Percentiles rank a stretch among this genome's conserved stretches.
These are phyloP conservation scores for Metarhizium anisopliae DNA, from an alignment of 2,329 filamentous ascomycete species.

Conservation along the genomic window DNA sequence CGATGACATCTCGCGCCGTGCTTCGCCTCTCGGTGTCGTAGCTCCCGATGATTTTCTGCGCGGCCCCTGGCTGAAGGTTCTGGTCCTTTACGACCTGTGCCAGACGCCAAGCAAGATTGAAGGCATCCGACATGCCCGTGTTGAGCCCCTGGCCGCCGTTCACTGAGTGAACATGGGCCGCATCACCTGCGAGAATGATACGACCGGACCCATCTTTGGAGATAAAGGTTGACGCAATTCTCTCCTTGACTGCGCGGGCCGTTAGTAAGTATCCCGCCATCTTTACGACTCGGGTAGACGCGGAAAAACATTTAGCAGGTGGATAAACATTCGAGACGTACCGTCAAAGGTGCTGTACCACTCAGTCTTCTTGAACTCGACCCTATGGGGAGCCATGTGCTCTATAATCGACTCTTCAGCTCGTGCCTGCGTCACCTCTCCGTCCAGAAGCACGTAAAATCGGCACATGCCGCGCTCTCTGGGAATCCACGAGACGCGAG, in stretches of 20 bases:
- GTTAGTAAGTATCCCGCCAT: no score
- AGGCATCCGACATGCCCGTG: slow-evolving; percentile 47
- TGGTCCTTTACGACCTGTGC: slow-evolving; percentile 18
- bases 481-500: slow-evolving; percentile 39
- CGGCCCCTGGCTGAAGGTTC: slow-evolving; percentile 12
- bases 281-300: no score
- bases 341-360: slow-evolving; percentile 43
- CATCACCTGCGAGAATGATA: slow-evolving; percentile 45
- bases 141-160: slow-evolving; percentile 51
- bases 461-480: slow-evolving; percentile 36
- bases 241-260: slow-evolving; percentile 26
- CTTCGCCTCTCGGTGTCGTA: slow-evolving; percentile 35
- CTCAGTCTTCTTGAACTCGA: slow-evolving; percentile 34
- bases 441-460: slow-evolving; percentile 38
- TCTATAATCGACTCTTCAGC: slow-evolving; percentile 32
- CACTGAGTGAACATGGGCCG: slow-evolving; percentile 46
- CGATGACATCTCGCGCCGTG: slow-evolving; percentile 35
- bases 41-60: slow-evolving; percentile 24
- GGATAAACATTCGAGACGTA: slow-evolving; percentile 16
- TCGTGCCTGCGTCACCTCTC: slow-evolving; percentile 30
- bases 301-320: no score
- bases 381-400: slow-evolving; percentile 32
- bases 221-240: slow-evolving; percentile 29
- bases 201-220: slow-evolving; percentile 31
- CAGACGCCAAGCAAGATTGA: slow-evolving; percentile 46